A percentile compares a stretch with the other conserved stretches of the same genome.
Evolutionary conservation across 306 rosid species (phyloP).

Genomic region (Sophora flavescens): DNA sequence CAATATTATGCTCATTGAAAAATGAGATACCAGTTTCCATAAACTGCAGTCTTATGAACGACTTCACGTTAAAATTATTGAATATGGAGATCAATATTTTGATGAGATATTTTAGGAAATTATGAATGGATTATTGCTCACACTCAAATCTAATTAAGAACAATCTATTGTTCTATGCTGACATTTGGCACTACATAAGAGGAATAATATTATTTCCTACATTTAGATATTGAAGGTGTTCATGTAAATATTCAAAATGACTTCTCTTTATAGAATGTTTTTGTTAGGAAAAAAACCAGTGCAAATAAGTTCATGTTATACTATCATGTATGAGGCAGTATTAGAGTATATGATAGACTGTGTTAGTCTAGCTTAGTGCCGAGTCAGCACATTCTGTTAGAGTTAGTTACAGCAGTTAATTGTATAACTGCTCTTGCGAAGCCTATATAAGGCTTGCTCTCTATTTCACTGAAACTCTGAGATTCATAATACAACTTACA

Average conservation of each 20-base stretch:
- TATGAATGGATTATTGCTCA: slow-evolving; percentile 3
- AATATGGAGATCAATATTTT: background rate
- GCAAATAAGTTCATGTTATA: background rate
- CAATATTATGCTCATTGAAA: background rate
- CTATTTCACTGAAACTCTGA: too few species aligned
- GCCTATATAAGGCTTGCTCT: too few species aligned
- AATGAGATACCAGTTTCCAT: background rate
- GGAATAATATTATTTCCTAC: background rate
- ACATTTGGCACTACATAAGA: background rate
- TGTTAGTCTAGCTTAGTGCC: too few species aligned
- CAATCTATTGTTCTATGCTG: background rate
- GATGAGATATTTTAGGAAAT: slow-evolving; percentile 6
- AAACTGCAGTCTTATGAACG: background rate
- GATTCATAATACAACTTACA: too few species aligned
- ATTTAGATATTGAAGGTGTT: slow-evolving; percentile 2
- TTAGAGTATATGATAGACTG: too few species aligned
- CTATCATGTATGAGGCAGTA: background rate
- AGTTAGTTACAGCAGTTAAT: too few species aligned
- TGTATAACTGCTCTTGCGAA: too few species aligned
- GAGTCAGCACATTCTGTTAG: too few species aligned
- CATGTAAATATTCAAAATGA: background rate
- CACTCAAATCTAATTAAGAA: background rate
- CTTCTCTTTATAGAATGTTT: slow-evolving; percentile 11
- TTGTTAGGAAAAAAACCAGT: background rate
- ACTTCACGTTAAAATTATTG: background rate